phyloP scores from a whole-genome alignment of 257 asterid species.

The Salvia splendens region DNA sequence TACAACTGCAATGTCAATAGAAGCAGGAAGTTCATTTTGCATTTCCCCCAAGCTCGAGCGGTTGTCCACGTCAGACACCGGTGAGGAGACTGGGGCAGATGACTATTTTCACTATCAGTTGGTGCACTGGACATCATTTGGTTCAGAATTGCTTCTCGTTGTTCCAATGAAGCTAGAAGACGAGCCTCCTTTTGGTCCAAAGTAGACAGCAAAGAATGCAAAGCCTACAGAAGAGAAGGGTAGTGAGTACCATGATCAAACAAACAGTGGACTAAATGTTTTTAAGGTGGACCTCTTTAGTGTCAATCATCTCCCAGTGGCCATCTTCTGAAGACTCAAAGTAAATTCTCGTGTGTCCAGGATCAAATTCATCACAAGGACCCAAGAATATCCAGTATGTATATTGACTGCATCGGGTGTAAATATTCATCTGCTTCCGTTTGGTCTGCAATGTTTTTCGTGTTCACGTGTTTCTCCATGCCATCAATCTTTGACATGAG shows the following conservation, averaged over 20 bases:
- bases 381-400: conserved; percentile 97
- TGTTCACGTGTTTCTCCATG: conserved; percentile 44
- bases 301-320: conserved; percentile 92
- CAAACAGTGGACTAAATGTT: conserved; percentile 11
- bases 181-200: conserved; percentile 87
- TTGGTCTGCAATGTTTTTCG: conserved; percentile 42
- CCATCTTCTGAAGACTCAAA: conserved; percentile 99
- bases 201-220: conserved; percentile 58
- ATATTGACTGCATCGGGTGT: conserved; percentile 97
- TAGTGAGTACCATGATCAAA: conserved; percentile 25
- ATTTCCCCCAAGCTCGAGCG: conserved; percentile 42
- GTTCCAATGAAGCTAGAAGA: conserved; percentile 70
- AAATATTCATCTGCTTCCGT: conserved; percentile 47
- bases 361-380: conserved; percentile 88
- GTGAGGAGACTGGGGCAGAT: conserved; percentile 58
- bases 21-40: conserved; percentile 46
- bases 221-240: conserved; percentile 52
- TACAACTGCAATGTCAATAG: conserved; percentile 36
- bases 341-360: conserved; percentile 95
- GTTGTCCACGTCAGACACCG: conserved; percentile 92
- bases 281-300: conserved; percentile 63
- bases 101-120: conserved; percentile 44
- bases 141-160: conserved; percentile 53
- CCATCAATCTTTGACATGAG: conserved; percentile 48
- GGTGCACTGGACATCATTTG: conserved; percentile 54